These are phyloP conservation scores for Colletotrichum cuscutae DNA, from an alignment of 2,329 filamentous ascomycete genomes.

Conservation along the genomic window DNA sequence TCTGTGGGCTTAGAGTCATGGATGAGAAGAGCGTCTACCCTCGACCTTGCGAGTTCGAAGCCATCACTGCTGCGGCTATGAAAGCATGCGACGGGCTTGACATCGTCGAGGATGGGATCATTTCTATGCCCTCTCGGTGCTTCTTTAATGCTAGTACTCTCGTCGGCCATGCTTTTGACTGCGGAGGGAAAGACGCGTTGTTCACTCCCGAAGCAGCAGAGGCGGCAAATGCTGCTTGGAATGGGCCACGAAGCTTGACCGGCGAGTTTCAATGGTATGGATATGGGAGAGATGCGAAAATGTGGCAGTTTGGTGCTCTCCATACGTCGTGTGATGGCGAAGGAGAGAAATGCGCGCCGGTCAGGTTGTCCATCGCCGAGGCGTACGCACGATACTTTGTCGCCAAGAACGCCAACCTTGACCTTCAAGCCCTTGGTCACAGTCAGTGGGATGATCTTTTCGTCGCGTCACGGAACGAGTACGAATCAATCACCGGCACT, in stretches of 20 bases:
- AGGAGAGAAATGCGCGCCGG: background rate
- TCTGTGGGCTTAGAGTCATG: conserved; percentile 12
- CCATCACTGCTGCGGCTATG: conserved; percentile 47
- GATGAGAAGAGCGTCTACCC: background rate
- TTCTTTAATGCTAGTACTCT: conserved; percentile 29
- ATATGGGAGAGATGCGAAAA: background rate
- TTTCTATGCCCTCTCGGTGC: conserved; percentile 38
- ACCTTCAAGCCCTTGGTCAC: conserved; percentile 19
- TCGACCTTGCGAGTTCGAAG: conserved; percentile 39
- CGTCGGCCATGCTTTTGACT: conserved; percentile 17
- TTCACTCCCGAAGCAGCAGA: background rate
- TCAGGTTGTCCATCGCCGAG: background rate
- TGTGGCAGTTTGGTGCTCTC: background rate
- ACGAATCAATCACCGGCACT: conserved; percentile 39
- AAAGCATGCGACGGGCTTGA: conserved; percentile 57
- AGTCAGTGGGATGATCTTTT: conserved; percentile 31
- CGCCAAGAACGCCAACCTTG: conserved; percentile 42
- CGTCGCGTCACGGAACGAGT: conserved; percentile 33
- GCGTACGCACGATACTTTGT: conserved; percentile 16
- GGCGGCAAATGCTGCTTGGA: conserved; percentile 30
- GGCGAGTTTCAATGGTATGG: conserved; percentile 15
- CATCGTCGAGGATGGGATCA: conserved; percentile 57
- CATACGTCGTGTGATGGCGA: background rate
- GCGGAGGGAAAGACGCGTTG: conserved; percentile 39
- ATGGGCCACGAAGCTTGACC: background rate